These are phyloP conservation scores for Gynandropsis gynandra DNA, from an alignment of 345 rosid genomes.

Conservation along the genomic window DNA sequence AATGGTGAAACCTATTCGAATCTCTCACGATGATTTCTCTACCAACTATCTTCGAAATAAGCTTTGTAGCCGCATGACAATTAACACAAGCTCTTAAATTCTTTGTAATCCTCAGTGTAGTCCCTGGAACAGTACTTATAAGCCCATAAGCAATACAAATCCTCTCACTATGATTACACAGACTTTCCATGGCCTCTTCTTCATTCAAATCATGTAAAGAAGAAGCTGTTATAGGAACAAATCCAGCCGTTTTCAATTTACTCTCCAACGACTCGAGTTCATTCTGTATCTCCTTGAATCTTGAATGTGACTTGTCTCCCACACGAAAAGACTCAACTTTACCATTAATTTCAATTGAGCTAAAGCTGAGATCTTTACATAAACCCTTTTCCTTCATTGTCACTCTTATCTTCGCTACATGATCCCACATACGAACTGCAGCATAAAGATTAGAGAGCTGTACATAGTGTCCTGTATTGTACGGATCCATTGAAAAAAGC, in stretches of 20 bases:
- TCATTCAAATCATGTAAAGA: constrained; percentile 50
- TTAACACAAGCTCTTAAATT: constrained; percentile 61
- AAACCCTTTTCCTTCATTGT: constrained; percentile 57
- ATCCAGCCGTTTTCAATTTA: constrained; percentile 50
- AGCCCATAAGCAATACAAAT: constrained; percentile 63
- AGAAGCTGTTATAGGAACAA: constrained; percentile 38
- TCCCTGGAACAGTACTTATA: constrained; percentile 48
- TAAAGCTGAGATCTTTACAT: constrained; percentile 49
- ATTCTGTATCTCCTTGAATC: constrained; percentile 36
- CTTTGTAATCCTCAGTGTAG: constrained; percentile 47
- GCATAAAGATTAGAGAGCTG: constrained; percentile 78
- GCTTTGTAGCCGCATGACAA: constrained; percentile 56
- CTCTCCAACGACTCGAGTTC: constrained; percentile 44
- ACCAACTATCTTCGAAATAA: constrained; percentile 46
- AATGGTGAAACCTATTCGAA: constrained; percentile 63
- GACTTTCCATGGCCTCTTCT: constrained; percentile 55
- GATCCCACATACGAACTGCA: constrained; percentile 49
- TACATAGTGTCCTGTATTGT: constrained; percentile 57
- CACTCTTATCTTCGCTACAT: constrained; percentile 41
- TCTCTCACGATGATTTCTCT: constrained; percentile 61
- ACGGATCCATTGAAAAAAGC: constrained; percentile 52
- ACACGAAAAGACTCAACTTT: constrained; percentile 47
- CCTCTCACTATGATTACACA: constrained; percentile 67
- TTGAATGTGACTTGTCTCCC: constrained; percentile 57
- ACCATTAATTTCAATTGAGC: constrained; percentile 52